Conservation (phyloP, 306 rosid species). For the Pyrus communis region DNA sequence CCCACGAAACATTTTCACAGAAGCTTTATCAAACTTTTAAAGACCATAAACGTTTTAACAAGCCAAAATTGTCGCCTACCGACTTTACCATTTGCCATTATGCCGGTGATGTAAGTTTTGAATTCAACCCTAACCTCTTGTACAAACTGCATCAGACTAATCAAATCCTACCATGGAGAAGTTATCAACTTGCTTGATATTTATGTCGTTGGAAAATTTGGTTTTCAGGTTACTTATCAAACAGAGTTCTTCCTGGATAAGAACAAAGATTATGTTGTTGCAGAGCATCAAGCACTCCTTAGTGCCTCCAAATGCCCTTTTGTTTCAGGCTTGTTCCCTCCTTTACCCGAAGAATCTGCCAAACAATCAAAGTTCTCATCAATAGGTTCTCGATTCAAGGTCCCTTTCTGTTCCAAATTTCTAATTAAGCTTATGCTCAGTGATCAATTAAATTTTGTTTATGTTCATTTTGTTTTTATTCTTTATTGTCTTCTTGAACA, state of each 20-base stretch:
- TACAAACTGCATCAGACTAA: not conserved
- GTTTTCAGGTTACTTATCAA: slow-evolving; percentile 85
- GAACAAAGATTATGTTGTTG: slow-evolving; percentile 92
- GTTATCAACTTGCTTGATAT: not conserved
- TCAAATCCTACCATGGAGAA: not conserved
- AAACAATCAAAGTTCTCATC: slow-evolving; percentile 94
- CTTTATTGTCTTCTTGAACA: slow-evolving; percentile 19
- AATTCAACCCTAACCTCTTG: not conserved
- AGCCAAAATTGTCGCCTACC: slow-evolving; percentile 85
- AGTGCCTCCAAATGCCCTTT: slow-evolving; percentile 73
- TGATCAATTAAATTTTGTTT: not conserved
- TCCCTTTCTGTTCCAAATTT: slow-evolving; percentile 19
- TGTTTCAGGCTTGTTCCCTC: slow-evolving; percentile 82
- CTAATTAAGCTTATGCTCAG: not conserved
- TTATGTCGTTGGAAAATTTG: not conserved
- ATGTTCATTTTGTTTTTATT: slow-evolving; percentile 7
- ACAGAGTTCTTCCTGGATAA: slow-evolving; percentile 88
- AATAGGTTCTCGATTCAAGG: slow-evolving; percentile 85
- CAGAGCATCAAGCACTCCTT: slow-evolving; percentile 84
- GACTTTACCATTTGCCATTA: slow-evolving; percentile 82
- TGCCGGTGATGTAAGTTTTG: slow-evolving; percentile 85
- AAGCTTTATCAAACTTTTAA: slow-evolving; percentile 87
- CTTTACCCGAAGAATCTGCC: slow-evolving; percentile 71
- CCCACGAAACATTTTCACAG: slow-evolving; percentile 78
- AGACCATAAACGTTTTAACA: slow-evolving; percentile 87